Base-by-base conservation (phyloP, 257 asterid species). In the Solanum paucissectum region DNA sequence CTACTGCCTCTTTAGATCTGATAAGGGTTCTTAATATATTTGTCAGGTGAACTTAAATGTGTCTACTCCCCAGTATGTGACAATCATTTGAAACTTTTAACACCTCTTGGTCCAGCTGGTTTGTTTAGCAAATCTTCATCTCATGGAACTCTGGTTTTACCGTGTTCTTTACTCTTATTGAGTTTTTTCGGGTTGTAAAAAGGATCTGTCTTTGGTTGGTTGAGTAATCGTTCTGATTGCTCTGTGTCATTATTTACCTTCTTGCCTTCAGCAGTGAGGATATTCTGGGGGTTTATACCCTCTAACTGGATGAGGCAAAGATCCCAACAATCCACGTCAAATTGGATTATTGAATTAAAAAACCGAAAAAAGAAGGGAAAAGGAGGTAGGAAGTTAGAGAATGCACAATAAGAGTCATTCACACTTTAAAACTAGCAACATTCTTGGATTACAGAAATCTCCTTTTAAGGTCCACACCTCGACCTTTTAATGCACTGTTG, bases 1-100 rank as follows among this genome's bases (percentile, higher is more conserved):
- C 55, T 46, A 72, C 83, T 90, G 40, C 60, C 34, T 87, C 91
- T 87, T 85, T 58, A 18, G 77, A 23, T 34, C 25, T 82, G 29
- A 49, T 81, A 29, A 27, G 29, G 85, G 5, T 79, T 44, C 1
- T 16, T 44, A 79, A 32, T 77, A 25, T 13, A 32, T 77, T n/a
- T 79, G 40, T 79, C 27, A 16, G 44, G 69, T 32, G 71, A 29
- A 49, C 86, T 49, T 82, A 49, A 82, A 29, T 49, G 25, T 79
- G 85, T 79, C 44, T 12, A 46, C 27, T 9, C 27, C 36, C 27
- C 40, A 5, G 27, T 42, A 81, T 44, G 68, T 49, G 44, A 29
- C 32, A 7, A 46, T 49, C 32, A 10, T 6, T 49, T 81, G 85
- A 29, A 46, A 49, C 11, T 29, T 74, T 46, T 29, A 20, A 27